Base-by-base conservation (phyloP, 306 rosid species). In the Vicia villosa region DNA sequence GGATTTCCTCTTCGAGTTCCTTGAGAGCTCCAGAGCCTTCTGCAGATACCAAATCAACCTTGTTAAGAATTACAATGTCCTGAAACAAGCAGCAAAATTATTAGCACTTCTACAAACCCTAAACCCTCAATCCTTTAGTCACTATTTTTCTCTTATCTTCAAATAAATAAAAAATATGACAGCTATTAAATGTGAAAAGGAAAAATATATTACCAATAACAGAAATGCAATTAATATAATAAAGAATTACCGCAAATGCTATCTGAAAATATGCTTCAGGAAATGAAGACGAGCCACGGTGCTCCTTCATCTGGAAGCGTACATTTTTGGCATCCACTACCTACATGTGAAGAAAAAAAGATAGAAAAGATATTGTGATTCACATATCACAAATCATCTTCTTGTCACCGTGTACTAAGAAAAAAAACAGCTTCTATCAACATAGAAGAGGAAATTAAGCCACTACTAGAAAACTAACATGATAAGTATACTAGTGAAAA, bases 251-350 rank as follows among this genome's bases (percentile, higher is more conserved):
- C 84, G 98, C 98, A 85, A 85, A 94, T 12, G 91, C 98, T 81
- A 94, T 94, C 78, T 94, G 97, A 74, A 43, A 73, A 79, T 75
- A 85, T 47, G 96, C 97, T 83, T 94, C 98, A 12, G 98, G 88
- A 78, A 84, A 94, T 51, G 98, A 86, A 32, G 98, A 85, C 4
- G 92, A 83, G 74, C 66, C 76, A 32, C 59, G 81, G 43, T 74
- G 88, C 83, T 88, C 89, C 24, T 80, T 68, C 58, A 94, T 88
- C 78, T 94, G 98, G 77, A 83, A 87, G 51, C 72, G 82, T 58
- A 94, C 86, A 68, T 94, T 94, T 80, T 87, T 94, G 54, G 97
- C 97, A 69, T 91, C 98, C 22, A 90, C 98, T 10, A 90, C 97
- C 92, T 94, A 77, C 45, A 54, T 21, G 52, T 58, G 37, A 61